Evolutionary conservation across 352 stramenopile species (phyloP).

Genomic region (Phytophthora pini): DNA sequence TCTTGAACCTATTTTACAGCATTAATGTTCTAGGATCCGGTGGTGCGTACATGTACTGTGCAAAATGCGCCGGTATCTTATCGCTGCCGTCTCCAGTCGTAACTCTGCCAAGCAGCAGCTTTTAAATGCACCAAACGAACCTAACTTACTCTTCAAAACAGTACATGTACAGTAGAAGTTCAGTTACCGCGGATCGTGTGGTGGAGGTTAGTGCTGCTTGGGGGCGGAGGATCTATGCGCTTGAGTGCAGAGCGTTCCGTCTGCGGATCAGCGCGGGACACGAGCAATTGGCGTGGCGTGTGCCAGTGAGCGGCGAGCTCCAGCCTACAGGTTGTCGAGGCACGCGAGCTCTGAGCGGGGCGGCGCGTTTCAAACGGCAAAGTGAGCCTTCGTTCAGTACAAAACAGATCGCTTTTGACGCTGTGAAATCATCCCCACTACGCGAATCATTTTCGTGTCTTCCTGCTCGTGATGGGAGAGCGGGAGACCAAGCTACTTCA

Average conservation of each 20-base stretch:
- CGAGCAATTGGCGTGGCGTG: slow-evolving; percentile 11
- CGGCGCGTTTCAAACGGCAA: not conserved
- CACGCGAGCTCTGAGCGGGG: slow-evolving; percentile 8
- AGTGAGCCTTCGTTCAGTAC: slow-evolving; percentile 1
- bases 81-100: too few relatives aligned
- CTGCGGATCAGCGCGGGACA: slow-evolving; percentile 1
- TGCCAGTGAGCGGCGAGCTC: slow-evolving; percentile 13
- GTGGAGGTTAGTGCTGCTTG: slow-evolving; percentile 15
- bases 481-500: slow-evolving; percentile 3
- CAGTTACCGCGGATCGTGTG: slow-evolving; percentile 11
- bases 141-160: not conserved
- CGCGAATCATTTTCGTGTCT: slow-evolving; percentile 3
- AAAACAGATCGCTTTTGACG: too few relatives aligned
- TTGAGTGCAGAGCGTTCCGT: slow-evolving; percentile 17
- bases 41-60: slow-evolving; percentile 6
- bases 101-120: too few relatives aligned
- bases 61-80: too few relatives aligned
- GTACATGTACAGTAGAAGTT: not conserved
- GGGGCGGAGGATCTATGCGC: slow-evolving; percentile 17
- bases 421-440: slow-evolving; percentile 3
- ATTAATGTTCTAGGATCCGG: slow-evolving; percentile 15
- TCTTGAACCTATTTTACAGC: slow-evolving; percentile 4
- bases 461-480: slow-evolving; percentile 8
- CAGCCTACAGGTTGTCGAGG: not conserved
- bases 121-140: too few relatives aligned